Base-by-base conservation (phyloP, 768 basidiomycete species). In the Termitomyces sp. region DNA sequence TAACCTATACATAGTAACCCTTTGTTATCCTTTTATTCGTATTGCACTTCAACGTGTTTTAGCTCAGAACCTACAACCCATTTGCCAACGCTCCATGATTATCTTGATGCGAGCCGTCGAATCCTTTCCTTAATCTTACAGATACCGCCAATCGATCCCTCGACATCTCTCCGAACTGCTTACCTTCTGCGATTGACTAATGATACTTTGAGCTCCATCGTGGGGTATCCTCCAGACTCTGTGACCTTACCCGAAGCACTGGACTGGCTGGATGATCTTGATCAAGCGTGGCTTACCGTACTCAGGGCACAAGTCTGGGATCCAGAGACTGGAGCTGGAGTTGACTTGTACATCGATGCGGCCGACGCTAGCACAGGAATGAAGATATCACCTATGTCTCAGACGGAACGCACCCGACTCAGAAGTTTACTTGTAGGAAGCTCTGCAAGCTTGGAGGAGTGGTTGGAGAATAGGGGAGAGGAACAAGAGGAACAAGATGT, bases 141-240 rank as follows among this genome's bases (percentile, higher is more conserved):
- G 65, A 88, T 91, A 49, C 91, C 89, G 0, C 89, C 91, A 13
- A 68, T 88, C 16, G 83, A 85, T 59, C 86, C 88, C 0, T 91
- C 89, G 3, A 82, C 86, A 4, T 73, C 83, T 14, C 76, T 92
- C 4, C 83, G 91, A 9, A 84, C 78, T 8, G 76, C 84, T 2
- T 83, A 84, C 58, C 76, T 92, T n/a, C 82, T 93, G 24, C 85
- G 84, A 27, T 74, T 91, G 8, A 91, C 88, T 3, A 82, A 83
- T 53, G 89, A 91, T 48, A 76, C 83, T 18, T 72, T 92, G 62
- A 72, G 69, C 57, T 77, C 82, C 10, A 79, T 90, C 9, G 72
- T 81, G 5, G 87, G 88, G 5, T 93, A 93, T 66, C 69, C 73
- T 3, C 77, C 82, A 0, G 69, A 76, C 16, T 59, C 71, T 22